Base-by-base conservation (phyloP, 2,329 filamentous ascomycete genomes). In the Aspergillus caelatus region DNA sequence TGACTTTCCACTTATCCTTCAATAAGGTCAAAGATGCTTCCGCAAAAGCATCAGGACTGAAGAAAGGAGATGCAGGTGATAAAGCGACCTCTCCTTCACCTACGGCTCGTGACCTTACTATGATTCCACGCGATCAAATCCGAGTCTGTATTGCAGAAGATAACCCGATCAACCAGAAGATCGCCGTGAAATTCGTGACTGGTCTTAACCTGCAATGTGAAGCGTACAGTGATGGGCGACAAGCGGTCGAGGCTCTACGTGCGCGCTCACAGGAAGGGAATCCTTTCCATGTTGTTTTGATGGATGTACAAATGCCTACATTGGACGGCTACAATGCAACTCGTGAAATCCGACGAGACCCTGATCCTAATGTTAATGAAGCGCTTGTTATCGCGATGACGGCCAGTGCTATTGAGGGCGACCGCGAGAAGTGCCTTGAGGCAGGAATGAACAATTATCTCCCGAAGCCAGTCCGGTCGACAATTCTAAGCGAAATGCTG, bases 381-480 rank as follows among this genome's bases (percentile, higher is more conserved):
- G 88, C 96, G 1, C 83, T 97, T n/a, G 91, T 98, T 56, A 97
- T 98, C 70, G 94, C 94, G 60, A 97, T 98, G 94, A 98, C 94
- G 1, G 94, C 94, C 1, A 94, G 90, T 30, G 94, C 94, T 3
- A 98, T 98, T 65, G 91, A 95, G 75, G 94, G 94, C 21, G 94
- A 98, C 75, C 86, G 94, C 55, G 94, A 98, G 76, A 97, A 96
- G 79, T 97, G 94, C 70, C 82, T 97, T n/a, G 92, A 93, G 57
- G 92, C 93, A 1, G 94, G 94, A 52, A 98, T 98, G 94, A 97
- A 97, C 77, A 95, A 97, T 73, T 98, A 97, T 72, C 86, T 97
- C 1, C 93, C 94, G 19, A 98, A 98, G 76, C 94, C 94, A 1
- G 94, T 98, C n/a, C 87, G 93, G 65, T 92, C 91, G 4, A 91